phyloP scores from a whole-genome alignment of 2,329 filamentous ascomycete species.

The Exophiala spinifera region DNA sequence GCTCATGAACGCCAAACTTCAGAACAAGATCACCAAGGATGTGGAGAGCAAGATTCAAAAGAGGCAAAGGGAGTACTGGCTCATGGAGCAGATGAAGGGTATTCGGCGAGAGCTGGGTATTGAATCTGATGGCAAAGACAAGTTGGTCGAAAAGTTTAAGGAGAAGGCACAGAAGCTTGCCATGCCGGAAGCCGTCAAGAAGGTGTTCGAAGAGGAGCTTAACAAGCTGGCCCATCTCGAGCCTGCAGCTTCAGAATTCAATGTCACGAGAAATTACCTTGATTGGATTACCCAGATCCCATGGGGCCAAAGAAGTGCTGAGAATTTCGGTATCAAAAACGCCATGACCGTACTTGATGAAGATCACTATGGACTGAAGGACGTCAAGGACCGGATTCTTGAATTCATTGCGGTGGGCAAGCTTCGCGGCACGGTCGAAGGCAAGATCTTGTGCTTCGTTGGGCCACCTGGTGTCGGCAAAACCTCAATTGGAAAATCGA shows the following conservation, averaged over 20 bases:
- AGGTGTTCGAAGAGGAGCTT: slow-evolving; percentile 96
- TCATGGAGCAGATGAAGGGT: slow-evolving; percentile 99
- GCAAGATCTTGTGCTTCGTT: slow-evolving; percentile 97
- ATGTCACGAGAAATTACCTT: slow-evolving; percentile 95
- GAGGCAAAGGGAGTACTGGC: slow-evolving; percentile 93
- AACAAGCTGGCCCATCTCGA: slow-evolving; percentile 96
- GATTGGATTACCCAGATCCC: slow-evolving; percentile 99
- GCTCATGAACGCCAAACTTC: slow-evolving; percentile 94
- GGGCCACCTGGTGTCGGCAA: slow-evolving; percentile 97
- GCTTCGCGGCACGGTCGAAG: slow-evolving; percentile 91
- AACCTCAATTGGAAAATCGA: slow-evolving; percentile 98
- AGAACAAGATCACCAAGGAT: slow-evolving; percentile 96
- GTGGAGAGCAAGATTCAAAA: slow-evolving; percentile 98
- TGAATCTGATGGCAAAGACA: slow-evolving; percentile 97
- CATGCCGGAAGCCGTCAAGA: slow-evolving; percentile 95
- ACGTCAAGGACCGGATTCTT: slow-evolving; percentile 96
- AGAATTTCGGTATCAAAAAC: slow-evolving; percentile 94
- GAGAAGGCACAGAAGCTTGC: slow-evolving; percentile 90
- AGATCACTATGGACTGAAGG: slow-evolving; percentile 94
- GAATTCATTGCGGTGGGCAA: slow-evolving; percentile 99
- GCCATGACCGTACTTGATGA: slow-evolving; percentile 89
- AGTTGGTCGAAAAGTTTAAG: slow-evolving; percentile 94
- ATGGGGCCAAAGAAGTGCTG: slow-evolving; percentile 90
- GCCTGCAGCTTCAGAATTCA: slow-evolving; percentile 94
- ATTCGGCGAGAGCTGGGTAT: slow-evolving; percentile 93